phyloP scores from a whole-genome alignment of 164 flowering plant genomes.

The Saururus chinensis region DNA sequence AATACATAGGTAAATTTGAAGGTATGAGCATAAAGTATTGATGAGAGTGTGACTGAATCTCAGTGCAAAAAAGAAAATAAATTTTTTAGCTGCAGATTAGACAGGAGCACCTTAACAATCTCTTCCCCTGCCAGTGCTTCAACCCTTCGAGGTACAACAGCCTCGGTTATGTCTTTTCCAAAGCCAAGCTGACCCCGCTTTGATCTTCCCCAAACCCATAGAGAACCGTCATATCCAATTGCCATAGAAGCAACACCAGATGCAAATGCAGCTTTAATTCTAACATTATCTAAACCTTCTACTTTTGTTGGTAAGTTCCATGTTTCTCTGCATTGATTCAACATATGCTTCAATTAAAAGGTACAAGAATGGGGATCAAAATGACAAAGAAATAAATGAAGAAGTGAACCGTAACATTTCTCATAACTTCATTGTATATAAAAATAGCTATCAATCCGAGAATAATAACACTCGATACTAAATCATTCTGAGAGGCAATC shows the following conservation, averaged over 20 bases:
- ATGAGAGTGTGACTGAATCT: no score
- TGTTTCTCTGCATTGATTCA: conserved; percentile 29
- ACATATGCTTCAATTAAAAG: no score
- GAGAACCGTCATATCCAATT: conserved; percentile 75
- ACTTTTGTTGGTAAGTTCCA: conserved; percentile 68
- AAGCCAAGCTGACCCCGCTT: conserved; percentile 95
- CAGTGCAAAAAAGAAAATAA: background rate
- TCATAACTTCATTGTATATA: no score
- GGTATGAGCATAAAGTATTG: no score
- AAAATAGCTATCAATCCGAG: no score
- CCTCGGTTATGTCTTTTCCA: conserved; percentile 40
- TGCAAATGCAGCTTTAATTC: conserved; percentile 58
- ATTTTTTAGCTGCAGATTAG: background rate
- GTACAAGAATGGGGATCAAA: no score
- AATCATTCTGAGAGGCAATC: no score
- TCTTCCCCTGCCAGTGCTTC: conserved; percentile 63
- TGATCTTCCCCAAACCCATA: conserved; percentile 97
- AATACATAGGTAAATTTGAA: no score
- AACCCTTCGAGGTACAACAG: conserved; percentile 48
- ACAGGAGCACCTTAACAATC: conserved; percentile 51
- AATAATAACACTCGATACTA: no score
- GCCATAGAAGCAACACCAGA: conserved; percentile 84
- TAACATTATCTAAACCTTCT: conserved; percentile 47
- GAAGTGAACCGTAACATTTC: no score
- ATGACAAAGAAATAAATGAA: no score